These are phyloP conservation scores for Hibiscus trionum DNA, from an alignment of 345 rosid genomes.

Conservation along the genomic window DNA sequence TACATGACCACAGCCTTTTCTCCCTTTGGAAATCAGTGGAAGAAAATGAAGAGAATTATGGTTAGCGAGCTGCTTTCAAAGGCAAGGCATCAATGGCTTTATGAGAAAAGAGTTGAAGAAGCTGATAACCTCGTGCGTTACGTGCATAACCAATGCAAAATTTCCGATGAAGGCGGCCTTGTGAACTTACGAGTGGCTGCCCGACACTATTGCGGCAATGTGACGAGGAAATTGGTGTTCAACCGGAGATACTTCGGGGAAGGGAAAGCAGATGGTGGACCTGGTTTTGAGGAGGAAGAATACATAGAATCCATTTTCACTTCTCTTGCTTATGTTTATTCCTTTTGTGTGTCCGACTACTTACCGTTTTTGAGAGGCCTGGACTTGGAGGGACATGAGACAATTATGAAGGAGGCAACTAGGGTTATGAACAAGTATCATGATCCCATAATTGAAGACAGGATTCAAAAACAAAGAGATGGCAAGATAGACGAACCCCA, in stretches of 20 bases:
- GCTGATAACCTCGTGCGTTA: not conserved
- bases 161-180: not conserved
- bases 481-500: constrained; percentile 13
- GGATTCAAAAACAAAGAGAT: constrained; percentile 21
- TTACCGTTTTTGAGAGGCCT: not conserved
- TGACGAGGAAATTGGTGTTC: not conserved
- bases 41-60: not conserved
- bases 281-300: not conserved
- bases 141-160: not conserved
- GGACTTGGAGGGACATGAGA: not conserved
- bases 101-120: not conserved
- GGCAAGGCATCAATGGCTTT: not conserved
- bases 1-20: not conserved
- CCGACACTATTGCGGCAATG: not conserved
- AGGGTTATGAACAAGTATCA: not conserved
- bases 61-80: not conserved
- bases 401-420: not conserved
- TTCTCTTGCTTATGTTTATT: no score
- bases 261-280: not conserved
- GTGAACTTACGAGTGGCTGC: not conserved
- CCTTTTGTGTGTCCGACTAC: not conserved
- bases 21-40: not conserved
- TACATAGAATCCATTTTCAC: not conserved
- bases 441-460: constrained; percentile 1
- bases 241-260: not conserved